phyloP scores from a whole-genome alignment of 345 rosid genomes.

The Stellera chamaejasme region DNA sequence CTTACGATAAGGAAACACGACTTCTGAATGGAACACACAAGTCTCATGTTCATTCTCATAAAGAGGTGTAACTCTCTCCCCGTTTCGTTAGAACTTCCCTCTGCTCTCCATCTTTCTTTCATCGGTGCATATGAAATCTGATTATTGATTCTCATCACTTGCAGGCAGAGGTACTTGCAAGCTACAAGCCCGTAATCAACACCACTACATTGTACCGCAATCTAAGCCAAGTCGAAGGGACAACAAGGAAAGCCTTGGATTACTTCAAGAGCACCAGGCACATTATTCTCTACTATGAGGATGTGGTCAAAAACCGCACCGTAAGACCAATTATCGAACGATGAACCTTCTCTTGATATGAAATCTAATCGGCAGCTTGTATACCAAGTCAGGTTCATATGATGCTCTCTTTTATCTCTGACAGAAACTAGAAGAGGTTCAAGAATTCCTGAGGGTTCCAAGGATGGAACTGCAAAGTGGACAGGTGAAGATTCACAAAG shows the following conservation, averaged over 20 bases:
- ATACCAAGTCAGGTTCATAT: not conserved
- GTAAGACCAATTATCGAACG: conserved; percentile 22
- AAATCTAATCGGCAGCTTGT: not conserved
- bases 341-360: not conserved
- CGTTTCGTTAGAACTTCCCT: not conserved
- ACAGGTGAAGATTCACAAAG: conserved; percentile 62
- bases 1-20: conserved; percentile 43
- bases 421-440: conserved; percentile 48
- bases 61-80: conserved; percentile 28
- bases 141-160: conserved; percentile 8
- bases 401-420: conserved; percentile 1
- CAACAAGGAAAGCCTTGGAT: conserved; percentile 38
- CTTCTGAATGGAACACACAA: conserved; percentile 56
- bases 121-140: conserved; percentile 4
- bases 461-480: conserved; percentile 41
- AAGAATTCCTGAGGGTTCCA: conserved; percentile 50
- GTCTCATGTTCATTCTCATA: conserved; percentile 58
- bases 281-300: conserved; percentile 52
- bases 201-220: conserved; percentile 30
- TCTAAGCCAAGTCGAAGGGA: conserved; percentile 42
- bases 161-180: conserved; percentile 61
- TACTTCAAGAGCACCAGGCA: conserved; percentile 51
- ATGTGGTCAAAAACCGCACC: conserved; percentile 47
- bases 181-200: conserved; percentile 46
- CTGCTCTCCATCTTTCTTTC: not conserved